Base-by-base conservation (phyloP, 106 monocot species). In the Allium sativum region DNA sequence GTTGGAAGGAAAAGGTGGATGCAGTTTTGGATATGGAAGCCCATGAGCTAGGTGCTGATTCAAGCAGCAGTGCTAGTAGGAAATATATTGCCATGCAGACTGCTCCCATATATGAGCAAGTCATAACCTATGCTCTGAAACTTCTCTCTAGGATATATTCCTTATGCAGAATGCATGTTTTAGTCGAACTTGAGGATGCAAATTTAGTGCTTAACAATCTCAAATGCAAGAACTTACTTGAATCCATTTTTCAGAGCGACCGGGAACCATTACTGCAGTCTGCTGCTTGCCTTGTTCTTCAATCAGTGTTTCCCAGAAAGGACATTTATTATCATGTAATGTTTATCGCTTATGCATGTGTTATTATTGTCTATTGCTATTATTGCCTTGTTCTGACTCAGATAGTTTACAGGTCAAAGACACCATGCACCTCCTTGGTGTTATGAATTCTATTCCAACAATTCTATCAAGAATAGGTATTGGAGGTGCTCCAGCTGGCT, bases 1-100 rank as follows among this genome's bases (percentile, higher is more conserved):
- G 98, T 55, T 98, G 98, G 98, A 98, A 98, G 73, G 92, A 98
- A 53, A 98, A 98, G 78, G 82, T 98, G 92, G 98, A 98, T 72
- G 82, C 84, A 19, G 68, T 88, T 44, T 71, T 98, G 15, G 88
- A 92, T 67, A 87, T 98, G 84, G 96, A 96, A 74, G 76, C 78
- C 21, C 72, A 82, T 75, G 75, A 66, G 47, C 76, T 81, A 51
- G 79, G 73, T 56, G 67, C 70, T 47, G 72, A 45, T 65, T 79
- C 77, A 59, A 74, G 58, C 71, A 45, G 41, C 42, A 78, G 76
- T 20, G 48, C 60, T 47, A 76, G 68, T 64, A 88, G 85, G 59
- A 98, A 76, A 45, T 45, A 19, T 50, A 75, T 71, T 42, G 72
- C 45, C 41, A 48, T 74, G 62, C 85, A 85, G 57, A 63, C 85